Evolutionary conservation across 192 early-diverging fungal species (phyloP).

Genomic region (Helicostylum pulchrum): DNA sequence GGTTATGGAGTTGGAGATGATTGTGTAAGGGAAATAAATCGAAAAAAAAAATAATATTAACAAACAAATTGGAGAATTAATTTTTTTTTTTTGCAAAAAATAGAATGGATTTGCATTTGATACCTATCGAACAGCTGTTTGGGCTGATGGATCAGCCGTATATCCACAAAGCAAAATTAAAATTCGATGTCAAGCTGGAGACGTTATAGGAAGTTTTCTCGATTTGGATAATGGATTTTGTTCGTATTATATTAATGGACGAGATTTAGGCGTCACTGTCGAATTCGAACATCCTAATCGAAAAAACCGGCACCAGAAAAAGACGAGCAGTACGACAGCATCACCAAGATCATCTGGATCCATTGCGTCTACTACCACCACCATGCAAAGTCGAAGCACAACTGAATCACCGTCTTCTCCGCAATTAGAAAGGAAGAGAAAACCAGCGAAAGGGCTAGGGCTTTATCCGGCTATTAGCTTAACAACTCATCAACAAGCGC

Average conservation of each 20-base stretch:
- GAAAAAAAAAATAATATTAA: not conserved
- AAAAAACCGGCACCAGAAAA: conserved; percentile 3
- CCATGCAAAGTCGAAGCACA: not conserved
- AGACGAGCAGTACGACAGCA: not conserved
- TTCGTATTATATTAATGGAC: conserved; percentile 68
- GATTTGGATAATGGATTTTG: conserved; percentile 64
- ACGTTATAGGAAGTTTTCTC: conserved; percentile 49
- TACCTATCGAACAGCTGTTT: conserved; percentile 67
- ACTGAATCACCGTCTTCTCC: not conserved
- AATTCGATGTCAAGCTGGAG: conserved; percentile 54
- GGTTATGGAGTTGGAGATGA: conserved; percentile 74
- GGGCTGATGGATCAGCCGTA: conserved; percentile 52
- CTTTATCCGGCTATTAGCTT: conserved; percentile 73
- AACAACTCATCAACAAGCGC: conserved; percentile 66
- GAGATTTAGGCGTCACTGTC: conserved; percentile 60
- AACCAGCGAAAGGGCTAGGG: conserved; percentile 17
- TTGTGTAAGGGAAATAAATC: conserved; percentile 36
- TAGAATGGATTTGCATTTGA: conserved; percentile 75
- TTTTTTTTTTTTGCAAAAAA: not conserved
- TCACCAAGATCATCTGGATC: not conserved
- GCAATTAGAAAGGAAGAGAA: not conserved
- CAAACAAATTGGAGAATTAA: not conserved
- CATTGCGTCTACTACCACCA: not conserved
- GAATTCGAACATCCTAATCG: conserved; percentile 39
- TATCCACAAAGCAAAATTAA: conserved; percentile 38